phyloP scores from a whole-genome alignment of 768 basidiomycete species.

The Termitomyces sp. region DNA sequence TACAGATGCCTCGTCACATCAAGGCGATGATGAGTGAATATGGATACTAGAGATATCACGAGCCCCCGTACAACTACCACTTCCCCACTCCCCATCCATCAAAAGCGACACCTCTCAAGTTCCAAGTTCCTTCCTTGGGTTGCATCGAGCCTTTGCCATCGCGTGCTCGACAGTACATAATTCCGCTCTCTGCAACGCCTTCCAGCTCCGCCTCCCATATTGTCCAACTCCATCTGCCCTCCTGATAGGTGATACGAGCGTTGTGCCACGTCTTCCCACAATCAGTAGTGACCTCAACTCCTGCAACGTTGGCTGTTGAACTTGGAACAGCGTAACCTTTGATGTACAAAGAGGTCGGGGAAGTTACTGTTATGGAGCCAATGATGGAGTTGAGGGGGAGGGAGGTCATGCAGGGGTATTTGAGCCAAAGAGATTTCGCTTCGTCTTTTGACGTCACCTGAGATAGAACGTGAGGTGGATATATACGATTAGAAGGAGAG shows the following conservation, averaged over 20 bases:
- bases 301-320: conserved; percentile 35
- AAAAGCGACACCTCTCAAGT: conserved; percentile 60
- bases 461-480: conserved; percentile 4
- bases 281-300: conserved; percentile 49
- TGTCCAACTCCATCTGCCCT: conserved; percentile 71
- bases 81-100: conserved; percentile 39
- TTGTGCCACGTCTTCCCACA: conserved; percentile 45
- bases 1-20: not conserved
- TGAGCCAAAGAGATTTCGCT: conserved; percentile 43
- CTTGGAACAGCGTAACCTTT: conserved; percentile 59
- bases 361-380: conserved; percentile 30
- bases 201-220: conserved; percentile 56
- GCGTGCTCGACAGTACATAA: conserved; percentile 45
- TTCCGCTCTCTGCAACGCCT: conserved; percentile 26
- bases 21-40: too few relatives aligned
- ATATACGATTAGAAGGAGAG: not conserved
- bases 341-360: conserved; percentile 31
- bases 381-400: conserved; percentile 63
- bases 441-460: conserved; percentile 43
- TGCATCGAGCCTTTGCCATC: conserved; percentile 48
- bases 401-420: conserved; percentile 52
- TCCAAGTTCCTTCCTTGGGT: conserved; percentile 49
- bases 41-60: too few relatives aligned
- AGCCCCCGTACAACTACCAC: not conserved
- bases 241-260: conserved; percentile 51